Evolutionary conservation across 495 filamentous ascomycete species (phyloP).

Genomic region (Xylaria grammica): DNA sequence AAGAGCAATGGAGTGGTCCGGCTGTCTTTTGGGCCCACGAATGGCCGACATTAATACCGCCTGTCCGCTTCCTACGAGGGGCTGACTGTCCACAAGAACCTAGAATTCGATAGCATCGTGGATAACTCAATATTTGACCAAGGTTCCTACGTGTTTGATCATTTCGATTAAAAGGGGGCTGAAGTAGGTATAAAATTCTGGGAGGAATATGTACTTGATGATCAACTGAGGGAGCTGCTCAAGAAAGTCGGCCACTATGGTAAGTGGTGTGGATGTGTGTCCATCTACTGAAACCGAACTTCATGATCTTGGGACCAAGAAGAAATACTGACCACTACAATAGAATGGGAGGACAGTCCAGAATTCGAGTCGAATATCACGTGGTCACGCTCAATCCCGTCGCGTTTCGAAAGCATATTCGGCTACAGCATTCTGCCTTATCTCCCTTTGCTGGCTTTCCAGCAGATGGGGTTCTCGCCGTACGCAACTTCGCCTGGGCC

Average conservation of each 20-base stretch:
- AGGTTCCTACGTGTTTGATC: constrained; percentile 40
- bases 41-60: constrained; percentile 12
- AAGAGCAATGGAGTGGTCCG: constrained; percentile 26
- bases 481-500: too few relatives aligned
- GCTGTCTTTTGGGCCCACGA: constrained; percentile 20
- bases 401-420: constrained; percentile 27
- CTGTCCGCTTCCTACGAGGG: constrained; percentile 6
- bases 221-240: constrained; percentile 33
- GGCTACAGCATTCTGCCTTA: constrained; percentile 25
- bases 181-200: constrained; percentile 35
- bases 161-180: constrained; percentile 40
- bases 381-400: constrained; percentile 29
- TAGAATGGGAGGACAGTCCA: constrained; percentile 35
- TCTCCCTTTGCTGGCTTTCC: too few relatives aligned
- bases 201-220: constrained; percentile 34
- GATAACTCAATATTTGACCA: constrained; percentile 27
- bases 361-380: constrained; percentile 29
- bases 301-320: too few relatives aligned
- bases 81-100: neutral
- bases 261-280: too few relatives aligned
- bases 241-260: constrained; percentile 39
- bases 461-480: too few relatives aligned
- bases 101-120: constrained; percentile 10
- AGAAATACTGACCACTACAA: too few relatives aligned
- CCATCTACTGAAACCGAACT: too few relatives aligned